A percentile compares a stretch with the other conserved stretches of the same genome.
phyloP scores from a whole-genome alignment of 1,284 basidiomycete genomes.

The Rhizoctonia solani region DNA sequence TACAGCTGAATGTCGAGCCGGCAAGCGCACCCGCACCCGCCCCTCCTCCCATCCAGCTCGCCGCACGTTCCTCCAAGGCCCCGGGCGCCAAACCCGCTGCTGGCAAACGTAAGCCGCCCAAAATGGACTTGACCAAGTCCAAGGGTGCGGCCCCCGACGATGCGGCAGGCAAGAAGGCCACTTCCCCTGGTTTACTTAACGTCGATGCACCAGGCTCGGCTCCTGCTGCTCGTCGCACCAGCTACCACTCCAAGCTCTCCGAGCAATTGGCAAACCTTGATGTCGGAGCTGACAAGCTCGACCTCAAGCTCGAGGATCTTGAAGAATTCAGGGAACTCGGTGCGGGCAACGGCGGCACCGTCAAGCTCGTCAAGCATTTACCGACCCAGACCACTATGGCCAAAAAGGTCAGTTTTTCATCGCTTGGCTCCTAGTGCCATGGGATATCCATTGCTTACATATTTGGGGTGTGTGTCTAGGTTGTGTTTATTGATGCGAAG shows the following conservation, averaged over 20 bases:
- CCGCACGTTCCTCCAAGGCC: slow-evolving; percentile 14
- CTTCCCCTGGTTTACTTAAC: slow-evolving; percentile 48
- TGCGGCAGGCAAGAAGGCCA: slow-evolving; percentile 41
- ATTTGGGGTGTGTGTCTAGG: slow-evolving; percentile 67
- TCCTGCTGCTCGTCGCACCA: slow-evolving; percentile 47
- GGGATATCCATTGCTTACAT: slow-evolving; percentile 23
- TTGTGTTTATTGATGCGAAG: slow-evolving; percentile 97
- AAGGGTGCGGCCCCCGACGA: slow-evolving; percentile 50
- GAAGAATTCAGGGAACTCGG: slow-evolving; percentile 87
- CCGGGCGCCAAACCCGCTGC: slow-evolving; percentile 48
- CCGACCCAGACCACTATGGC: slow-evolving; percentile 91
- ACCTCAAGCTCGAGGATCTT: slow-evolving; percentile 80
- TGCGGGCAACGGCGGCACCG: slow-evolving; percentile 97
- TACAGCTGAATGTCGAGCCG: slow-evolving; percentile 61
- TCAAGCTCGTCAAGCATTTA: slow-evolving; percentile 92
- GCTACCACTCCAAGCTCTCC: slow-evolving; percentile 71
- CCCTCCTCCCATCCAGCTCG: slow-evolving; percentile 44
- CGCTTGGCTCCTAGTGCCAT: slow-evolving; percentile 1
- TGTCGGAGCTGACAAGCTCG: slow-evolving; percentile 70
- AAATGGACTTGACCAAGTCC: slow-evolving; percentile 56
- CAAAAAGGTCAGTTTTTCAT: slow-evolving; percentile 72
- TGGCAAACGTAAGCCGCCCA: slow-evolving; percentile 61
- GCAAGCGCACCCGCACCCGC: slow-evolving; percentile 46
- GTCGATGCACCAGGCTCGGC: slow-evolving; percentile 46
- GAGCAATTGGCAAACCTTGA: slow-evolving; percentile 75